Evolutionary conservation across 352 stramenopile species (phyloP), one percentile per base, ranked within the genome.

Genomic region (Globisporangium cystogenes): DNA sequence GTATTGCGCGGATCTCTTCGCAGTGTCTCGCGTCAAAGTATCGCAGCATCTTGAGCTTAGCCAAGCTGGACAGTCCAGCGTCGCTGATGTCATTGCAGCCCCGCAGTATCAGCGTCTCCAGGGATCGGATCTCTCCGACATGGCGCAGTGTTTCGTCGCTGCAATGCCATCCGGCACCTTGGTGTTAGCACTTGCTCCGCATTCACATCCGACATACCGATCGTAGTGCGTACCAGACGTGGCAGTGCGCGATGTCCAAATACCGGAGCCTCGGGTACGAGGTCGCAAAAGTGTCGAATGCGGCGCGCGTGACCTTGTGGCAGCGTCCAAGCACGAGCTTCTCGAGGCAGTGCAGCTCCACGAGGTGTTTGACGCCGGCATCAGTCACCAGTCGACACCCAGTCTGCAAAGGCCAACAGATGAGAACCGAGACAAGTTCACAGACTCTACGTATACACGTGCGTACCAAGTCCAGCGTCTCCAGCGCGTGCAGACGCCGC

Each of bases 11-110:
- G 20, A 93, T 58, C 31, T 71, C 67, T 53, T 73, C 65, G 41
- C 82, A 93, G 48, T 89, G 75, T 12, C 82, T 72, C 3, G 72
- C 78, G 44, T 93, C 79, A 40, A 93, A 89, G 51, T 87, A 77
- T 37, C 69, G 70, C 24, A 87, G 26, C 10, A 62, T 66, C 10
- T 33, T 57, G 35, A 87, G 56, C 3, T 16, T n/a, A 29, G 55
- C 37, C 18, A 87, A 59, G 6, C 49, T 37, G 7, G 15, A 15
- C 60, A 85, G 65, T 3, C 64, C 70, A 3, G 71, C 63, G 33
- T 81, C 62, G 2, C 37, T 51, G 54, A 77, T 63, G 14, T 68
- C 49, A 8, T 57, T 65, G 52, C 71, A 82, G 26, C 73, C 74
- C 47, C 72, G 73, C 26, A 86, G 59, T 14, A 83, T 59, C 21